These are phyloP conservation scores for Daldinia decipiens DNA, from an alignment of 495 filamentous ascomycete species.

Conservation along the genomic window DNA sequence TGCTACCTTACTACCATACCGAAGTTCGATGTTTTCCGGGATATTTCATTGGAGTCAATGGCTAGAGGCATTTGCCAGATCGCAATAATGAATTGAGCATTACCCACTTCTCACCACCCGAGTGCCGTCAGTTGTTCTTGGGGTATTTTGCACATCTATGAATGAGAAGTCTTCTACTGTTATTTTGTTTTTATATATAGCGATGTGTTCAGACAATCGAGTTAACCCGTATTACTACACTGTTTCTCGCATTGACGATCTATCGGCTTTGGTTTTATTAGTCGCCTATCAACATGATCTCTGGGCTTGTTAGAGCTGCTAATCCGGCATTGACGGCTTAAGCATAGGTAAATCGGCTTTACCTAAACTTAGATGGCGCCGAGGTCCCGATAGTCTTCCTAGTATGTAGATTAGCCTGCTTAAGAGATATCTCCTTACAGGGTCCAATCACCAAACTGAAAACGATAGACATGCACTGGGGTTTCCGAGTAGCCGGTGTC, in stretches of 20 bases:
- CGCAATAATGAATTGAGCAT: slow-evolving; percentile 46
- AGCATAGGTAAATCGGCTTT: background rate
- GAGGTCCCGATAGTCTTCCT: background rate
- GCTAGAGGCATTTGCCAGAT: slow-evolving; percentile 50
- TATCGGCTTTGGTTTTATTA: background rate
- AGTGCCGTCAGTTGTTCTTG: background rate
- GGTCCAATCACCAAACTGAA: too few relatives aligned
- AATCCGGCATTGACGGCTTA: background rate
- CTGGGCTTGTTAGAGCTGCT: background rate
- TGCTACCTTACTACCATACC: slow-evolving; percentile 44
- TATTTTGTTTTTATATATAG: background rate
- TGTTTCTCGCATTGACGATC: background rate
- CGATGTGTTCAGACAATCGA: background rate
- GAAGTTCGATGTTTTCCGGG: slow-evolving; percentile 47
- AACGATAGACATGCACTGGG: too few relatives aligned
- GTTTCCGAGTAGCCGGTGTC: background rate
- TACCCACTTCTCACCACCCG: slow-evolving; percentile 16
- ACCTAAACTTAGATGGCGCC: background rate
- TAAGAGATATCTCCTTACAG: too few relatives aligned
- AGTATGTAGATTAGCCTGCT: background rate
- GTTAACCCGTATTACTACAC: background rate
- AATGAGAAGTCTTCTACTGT: background rate
- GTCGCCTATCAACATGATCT: background rate
- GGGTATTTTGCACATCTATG: slow-evolving; percentile 9
- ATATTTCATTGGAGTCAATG: slow-evolving; percentile 50